phyloP scores from a whole-genome alignment of 768 basidiomycete species.

The Sistotremastrum suecicum region DNA sequence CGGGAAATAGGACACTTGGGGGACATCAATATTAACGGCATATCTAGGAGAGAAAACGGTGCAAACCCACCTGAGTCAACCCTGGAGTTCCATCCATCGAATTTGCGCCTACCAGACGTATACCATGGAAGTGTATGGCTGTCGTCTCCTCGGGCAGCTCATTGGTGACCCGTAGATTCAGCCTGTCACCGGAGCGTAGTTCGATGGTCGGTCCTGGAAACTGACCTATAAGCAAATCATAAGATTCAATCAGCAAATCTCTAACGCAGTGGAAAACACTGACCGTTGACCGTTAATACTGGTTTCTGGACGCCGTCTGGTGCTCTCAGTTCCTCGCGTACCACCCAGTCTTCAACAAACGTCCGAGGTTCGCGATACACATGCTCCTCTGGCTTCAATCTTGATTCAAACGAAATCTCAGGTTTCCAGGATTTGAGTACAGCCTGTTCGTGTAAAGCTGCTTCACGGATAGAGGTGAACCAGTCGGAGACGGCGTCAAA shows the following conservation, averaged over 20 bases:
- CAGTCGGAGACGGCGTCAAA: too few relatives aligned
- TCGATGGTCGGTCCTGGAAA: slow-evolving; percentile 10
- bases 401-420: background rate
- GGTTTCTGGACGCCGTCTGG: slow-evolving; percentile 8
- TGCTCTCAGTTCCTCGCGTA: slow-evolving; percentile 3
- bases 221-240: background rate
- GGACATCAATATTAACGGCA: too few relatives aligned
- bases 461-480: too few relatives aligned
- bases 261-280: background rate
- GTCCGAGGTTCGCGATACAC: background rate
- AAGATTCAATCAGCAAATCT: background rate
- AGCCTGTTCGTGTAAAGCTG: too few relatives aligned
- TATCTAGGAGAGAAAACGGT: too few relatives aligned
- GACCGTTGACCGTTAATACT: slow-evolving; percentile 7
- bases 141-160: slow-evolving; percentile 2
- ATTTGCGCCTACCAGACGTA: slow-evolving; percentile 4
- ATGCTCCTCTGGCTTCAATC: background rate
- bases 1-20: slow-evolving; percentile 3
- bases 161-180: slow-evolving; percentile 6
- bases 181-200: slow-evolving; percentile 6
- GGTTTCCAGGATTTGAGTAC: too few relatives aligned
- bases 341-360: slow-evolving; percentile 2
- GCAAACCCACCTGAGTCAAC: background rate
- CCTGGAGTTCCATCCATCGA: slow-evolving; percentile 3
- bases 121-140: slow-evolving; percentile 7